Evolutionary conservation across 2,329 filamentous ascomycete genomes (phyloP), one percentile per base, ranked within the genome.

Genomic region (Calonectria hongkongensis): DNA sequence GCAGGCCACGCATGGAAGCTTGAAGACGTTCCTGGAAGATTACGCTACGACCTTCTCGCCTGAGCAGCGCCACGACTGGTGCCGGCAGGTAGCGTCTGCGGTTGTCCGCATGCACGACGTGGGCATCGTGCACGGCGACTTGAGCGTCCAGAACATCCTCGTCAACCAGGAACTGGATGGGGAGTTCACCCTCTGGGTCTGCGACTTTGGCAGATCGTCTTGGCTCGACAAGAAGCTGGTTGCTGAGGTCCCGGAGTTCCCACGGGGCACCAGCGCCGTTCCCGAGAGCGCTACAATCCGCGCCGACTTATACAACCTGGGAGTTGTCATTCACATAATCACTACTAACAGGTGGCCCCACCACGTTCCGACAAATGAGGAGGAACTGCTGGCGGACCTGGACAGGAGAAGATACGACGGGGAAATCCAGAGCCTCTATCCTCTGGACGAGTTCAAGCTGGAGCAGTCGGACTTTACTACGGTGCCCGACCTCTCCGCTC

Each of bases 261-360:
- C 54, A 7, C 7, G 16, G 10, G 12, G 10, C n/a, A 10, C 18
- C 54, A 25, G 13, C 4, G 18, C 12, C 18, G n/a, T 58, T 15
- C 54, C 54, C 12, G n/a, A 21, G n/a, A 18, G n/a, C 10, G n/a
- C 18, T 18, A 58, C 30, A 9, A 8, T 58, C 3, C 10, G 30
- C 8, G 54, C 9, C 10, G 54, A 58, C 36, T 21, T 58, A 18
- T 58, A 39, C 54, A 58, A 58, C n/a, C 25, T 58, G 30, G 54
- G 54, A 5, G 36, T 36, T 10, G 16, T 58, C 13, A 58, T 58
- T 36, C 54, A 58, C 30, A 25, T 58, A 18, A 39, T 58, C 30
- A 58, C 36, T 9, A 58, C 54, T 13, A 39, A 58, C 21, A 58
- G n/a, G 21, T 39, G 54, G 54, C 54, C 54, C 54, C 54, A 58